phyloP scores from a whole-genome alignment of 129 eudicot species.

The Artemisia argyi region DNA sequence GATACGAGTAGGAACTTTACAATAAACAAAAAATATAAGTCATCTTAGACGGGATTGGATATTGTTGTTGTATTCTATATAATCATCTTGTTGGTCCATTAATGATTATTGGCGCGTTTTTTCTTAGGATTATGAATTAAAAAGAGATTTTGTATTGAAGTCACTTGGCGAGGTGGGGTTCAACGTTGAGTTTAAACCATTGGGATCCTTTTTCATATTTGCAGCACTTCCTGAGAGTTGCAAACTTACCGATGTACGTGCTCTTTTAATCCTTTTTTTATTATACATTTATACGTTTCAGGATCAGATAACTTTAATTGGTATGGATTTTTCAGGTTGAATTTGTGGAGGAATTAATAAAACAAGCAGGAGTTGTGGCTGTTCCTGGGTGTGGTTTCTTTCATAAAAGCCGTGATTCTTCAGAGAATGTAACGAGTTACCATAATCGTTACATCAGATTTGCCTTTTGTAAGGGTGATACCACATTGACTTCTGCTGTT shows the following conservation, averaged over 20 bases:
- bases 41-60: background rate
- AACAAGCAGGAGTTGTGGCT: constrained; percentile 93
- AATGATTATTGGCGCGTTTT: constrained; percentile 14
- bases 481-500: constrained; percentile 73
- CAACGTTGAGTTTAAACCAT: constrained; percentile 51
- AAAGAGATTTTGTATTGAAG: constrained; percentile 60
- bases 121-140: constrained; percentile 71
- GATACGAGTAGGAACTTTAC: constrained; percentile 44
- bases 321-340: constrained; percentile 47
- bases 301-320: background rate
- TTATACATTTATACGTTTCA: background rate
- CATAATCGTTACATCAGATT: constrained; percentile 57
- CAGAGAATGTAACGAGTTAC: constrained; percentile 23
- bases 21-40: background rate
- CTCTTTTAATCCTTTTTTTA: background rate
- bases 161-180: constrained; percentile 71
- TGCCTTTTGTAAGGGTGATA: constrained; percentile 79
- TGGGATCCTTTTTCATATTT: constrained; percentile 83
- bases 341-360: constrained; percentile 83
- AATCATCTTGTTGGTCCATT: background rate
- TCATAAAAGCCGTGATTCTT: constrained; percentile 36
- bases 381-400: constrained; percentile 98
- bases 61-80: too few relatives aligned
- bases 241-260: constrained; percentile 69
- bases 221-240: constrained; percentile 74